Base-by-base conservation (phyloP, 2,329 filamentous ascomycete genomes). In the Ophiosphaerella narmari region DNA sequence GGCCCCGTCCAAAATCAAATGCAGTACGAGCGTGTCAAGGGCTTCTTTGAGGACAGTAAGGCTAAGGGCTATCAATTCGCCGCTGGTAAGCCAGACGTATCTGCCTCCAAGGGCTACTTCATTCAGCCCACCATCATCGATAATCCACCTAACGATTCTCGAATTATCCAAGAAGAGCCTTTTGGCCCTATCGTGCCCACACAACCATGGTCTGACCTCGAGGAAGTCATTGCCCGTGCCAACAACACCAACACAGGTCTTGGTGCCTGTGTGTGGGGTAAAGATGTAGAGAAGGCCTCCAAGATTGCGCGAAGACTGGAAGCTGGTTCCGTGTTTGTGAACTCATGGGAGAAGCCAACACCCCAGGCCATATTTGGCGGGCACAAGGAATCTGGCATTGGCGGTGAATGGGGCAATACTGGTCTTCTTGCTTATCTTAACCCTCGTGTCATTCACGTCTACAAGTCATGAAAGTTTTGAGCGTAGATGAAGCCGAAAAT, bases 351-450 rank as follows among this genome's bases (percentile, higher is more conserved):
- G 65, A 77, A 77, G 65, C 72, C 74, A 0, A 77, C 74, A 4
- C 75, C 78, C 0, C 70, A 75, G 57, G 78, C 77, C 4, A 68
- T 74, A 59, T 92, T 92, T 60, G 87, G 88, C 46, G 90, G 91
- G 0, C 90, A 83, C 79, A 93, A 92, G 76, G 83, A 91, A 75
- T 84, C 79, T 23, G 90, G 90, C 54, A 88, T 91, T 49, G 90
- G 90, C 38, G 85, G 88, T 48, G 90, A 95, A 73, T 78, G 75
- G 76, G 69, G 69, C 39, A 71, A 60, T 55, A 70, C 68, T 31
- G 77, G 77, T 42, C 62, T 78, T 46, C 70, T 79, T 52, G 71
- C 76, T 5, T 79, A 77, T 62, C 76, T 73, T 69, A 80, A 79
- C 57, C 70, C 76, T 13, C 77, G 76, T 43, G 76, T 77, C 23